Percentiles rank a stretch among this genome's conserved stretches.
Evolutionary conservation across 2,329 filamentous ascomycete species (phyloP).

Genomic region (Xylariaceae sp.): DNA sequence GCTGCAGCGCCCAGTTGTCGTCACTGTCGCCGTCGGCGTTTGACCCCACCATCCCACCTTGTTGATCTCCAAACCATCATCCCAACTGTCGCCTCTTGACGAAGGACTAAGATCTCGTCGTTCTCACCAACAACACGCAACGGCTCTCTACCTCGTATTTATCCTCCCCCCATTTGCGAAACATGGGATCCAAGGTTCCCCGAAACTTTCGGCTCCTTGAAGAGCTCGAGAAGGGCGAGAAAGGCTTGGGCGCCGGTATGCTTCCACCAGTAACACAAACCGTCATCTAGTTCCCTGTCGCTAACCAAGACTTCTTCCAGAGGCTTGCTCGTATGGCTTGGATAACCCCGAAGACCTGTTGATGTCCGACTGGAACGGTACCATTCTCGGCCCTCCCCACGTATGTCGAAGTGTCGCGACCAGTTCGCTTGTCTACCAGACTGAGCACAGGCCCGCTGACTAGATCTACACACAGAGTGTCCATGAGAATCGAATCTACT

Average conservation of each 20-base stretch:
- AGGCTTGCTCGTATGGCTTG: slow-evolving; percentile 95
- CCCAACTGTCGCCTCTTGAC: not conserved
- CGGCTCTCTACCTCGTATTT: not conserved
- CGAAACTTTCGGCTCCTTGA: slow-evolving; percentile 95
- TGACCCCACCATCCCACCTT: slow-evolving; percentile 23
- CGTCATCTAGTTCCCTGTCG: not conserved
- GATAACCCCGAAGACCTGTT: slow-evolving; percentile 90
- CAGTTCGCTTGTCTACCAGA: too few species aligned
- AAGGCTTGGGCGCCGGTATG: slow-evolving; percentile 84
- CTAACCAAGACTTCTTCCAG: slow-evolving; percentile 38
- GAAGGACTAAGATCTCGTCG: not conserved
- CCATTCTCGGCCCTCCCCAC: slow-evolving; percentile 92
- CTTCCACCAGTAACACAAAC: slow-evolving; percentile 1
- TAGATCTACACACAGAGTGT: slow-evolving; percentile 58
- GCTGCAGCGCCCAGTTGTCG: slow-evolving; percentile 3
- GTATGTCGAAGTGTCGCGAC: slow-evolving; percentile 48
- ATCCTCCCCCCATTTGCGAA: slow-evolving; percentile 1
- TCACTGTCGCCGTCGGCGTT: too few species aligned
- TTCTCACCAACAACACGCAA: not conserved
- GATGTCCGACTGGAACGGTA: slow-evolving; percentile 99
- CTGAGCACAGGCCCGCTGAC: not conserved
- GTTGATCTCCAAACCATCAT: slow-evolving; percentile 1
- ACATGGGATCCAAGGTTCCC: slow-evolving; percentile 66
- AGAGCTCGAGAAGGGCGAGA: slow-evolving; percentile 98
- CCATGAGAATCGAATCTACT: slow-evolving; percentile 99